phyloP scores from a whole-genome alignment of 1,284 basidiomycete species.

The Malassezia nana region DNA sequence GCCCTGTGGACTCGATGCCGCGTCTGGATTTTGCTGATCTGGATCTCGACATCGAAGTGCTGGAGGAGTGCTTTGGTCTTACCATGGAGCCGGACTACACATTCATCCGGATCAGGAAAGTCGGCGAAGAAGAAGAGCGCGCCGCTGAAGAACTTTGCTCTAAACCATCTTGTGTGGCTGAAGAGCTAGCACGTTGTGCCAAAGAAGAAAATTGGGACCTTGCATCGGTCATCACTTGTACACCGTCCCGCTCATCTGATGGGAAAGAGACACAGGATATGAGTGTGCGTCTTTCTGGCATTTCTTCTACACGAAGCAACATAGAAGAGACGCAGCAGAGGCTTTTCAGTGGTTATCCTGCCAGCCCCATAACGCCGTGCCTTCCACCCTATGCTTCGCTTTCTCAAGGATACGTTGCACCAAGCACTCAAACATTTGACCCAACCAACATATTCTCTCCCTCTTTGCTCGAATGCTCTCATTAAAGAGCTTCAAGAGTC shows the following conservation, averaged over 20 bases:
- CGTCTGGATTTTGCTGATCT: conserved; percentile 17
- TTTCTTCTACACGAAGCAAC: not conserved
- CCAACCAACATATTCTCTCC: not conserved
- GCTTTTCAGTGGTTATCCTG: not conserved
- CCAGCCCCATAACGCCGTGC: not conserved
- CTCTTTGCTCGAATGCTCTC: not conserved
- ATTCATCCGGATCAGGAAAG: not conserved
- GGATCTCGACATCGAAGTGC: not conserved
- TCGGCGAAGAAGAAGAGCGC: not conserved
- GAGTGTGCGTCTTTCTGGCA: not conserved
- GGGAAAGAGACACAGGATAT: not conserved
- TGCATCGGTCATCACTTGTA: not conserved
- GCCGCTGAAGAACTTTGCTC: not conserved
- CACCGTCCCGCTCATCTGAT: not conserved
- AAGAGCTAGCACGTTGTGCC: not conserved
- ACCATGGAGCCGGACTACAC: not conserved
- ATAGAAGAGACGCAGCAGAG: not conserved
- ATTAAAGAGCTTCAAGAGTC: too few species aligned
- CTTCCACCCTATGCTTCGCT: not conserved
- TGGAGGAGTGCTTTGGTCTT: conserved; percentile 7
- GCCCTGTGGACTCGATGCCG: conserved; percentile 14
- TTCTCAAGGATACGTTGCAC: not conserved
- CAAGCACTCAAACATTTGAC: not conserved
- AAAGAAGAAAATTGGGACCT: not conserved
- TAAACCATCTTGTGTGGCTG: not conserved